Conservation (phyloP, 495 filamentous ascomycete species). For the Trichoderma asperelloides region DNA sequence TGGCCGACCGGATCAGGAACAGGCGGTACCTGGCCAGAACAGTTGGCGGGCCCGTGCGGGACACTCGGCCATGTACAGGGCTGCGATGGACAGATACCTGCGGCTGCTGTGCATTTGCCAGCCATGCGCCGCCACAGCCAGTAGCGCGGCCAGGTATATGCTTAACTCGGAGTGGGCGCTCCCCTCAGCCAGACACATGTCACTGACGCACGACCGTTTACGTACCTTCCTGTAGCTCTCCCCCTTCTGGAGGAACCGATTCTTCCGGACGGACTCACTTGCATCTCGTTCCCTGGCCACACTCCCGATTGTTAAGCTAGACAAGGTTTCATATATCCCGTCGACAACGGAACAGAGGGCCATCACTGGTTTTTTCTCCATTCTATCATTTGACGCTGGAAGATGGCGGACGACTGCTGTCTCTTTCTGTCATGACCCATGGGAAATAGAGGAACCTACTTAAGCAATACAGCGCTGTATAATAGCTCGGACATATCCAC, state of each 20-base stretch:
- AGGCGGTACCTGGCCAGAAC: neutral
- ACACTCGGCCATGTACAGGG: neutral
- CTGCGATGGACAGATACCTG: neutral
- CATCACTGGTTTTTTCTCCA: neutral
- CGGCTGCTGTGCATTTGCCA: neutral
- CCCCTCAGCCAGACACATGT: neutral
- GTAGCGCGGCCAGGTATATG: neutral
- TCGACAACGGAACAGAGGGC: neutral
- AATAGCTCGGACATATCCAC: neutral
- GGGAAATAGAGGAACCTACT: neutral
- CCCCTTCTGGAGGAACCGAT: neutral
- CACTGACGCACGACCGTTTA: neutral
- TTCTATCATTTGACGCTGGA: neutral
- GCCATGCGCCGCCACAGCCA: neutral
- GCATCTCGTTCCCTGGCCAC: conserved; percentile 1
- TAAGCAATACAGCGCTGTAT: neutral
- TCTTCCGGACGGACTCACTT: conserved; percentile 1
- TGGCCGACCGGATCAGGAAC: conserved; percentile 1
- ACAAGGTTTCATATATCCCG: neutral
- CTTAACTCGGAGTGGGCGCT: neutral
- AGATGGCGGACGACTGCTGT: neutral
- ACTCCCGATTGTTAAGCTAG: conserved; percentile 1
- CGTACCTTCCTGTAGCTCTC: conserved; percentile 3
- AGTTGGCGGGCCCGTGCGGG: neutral
- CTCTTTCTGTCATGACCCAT: neutral